A percentile compares a stretch with the other conserved stretches of the same genome.
Evolutionary conservation across 257 asterid species (phyloP).

Genomic region (Lavandula angustifolia): DNA sequence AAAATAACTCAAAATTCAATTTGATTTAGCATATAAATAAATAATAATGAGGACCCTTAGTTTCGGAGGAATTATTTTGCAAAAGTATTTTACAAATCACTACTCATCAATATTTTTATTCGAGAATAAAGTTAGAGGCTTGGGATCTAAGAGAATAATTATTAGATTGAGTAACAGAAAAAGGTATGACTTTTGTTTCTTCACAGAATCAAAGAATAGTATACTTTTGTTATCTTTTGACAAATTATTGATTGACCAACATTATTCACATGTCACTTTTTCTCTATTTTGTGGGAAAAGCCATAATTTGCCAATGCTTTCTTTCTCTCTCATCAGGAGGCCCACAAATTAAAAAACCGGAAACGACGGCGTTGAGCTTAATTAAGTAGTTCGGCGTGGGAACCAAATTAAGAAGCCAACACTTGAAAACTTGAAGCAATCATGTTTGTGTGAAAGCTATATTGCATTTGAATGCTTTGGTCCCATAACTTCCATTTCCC

Average conservation of each 20-base stretch:
- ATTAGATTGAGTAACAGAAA: neutral
- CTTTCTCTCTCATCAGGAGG: neutral
- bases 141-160: neutral
- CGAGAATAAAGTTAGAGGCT: neutral
- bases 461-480: neutral
- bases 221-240: slow-evolving; percentile 4
- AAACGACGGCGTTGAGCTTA: neutral
- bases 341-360: slow-evolving; percentile 3
- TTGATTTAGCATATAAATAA: too few species aligned
- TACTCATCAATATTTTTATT: too few species aligned
- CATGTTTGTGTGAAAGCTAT: neutral
- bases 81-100: too few species aligned
- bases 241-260: neutral
- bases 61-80: too few species aligned
- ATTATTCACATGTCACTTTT: slow-evolving; percentile 13
- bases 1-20: too few species aligned
- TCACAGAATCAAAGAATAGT: neutral
- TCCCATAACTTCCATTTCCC: neutral
- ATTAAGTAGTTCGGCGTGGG: neutral
- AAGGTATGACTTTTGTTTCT: neutral
- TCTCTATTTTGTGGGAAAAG: neutral
- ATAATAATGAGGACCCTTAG: too few species aligned
- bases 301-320: neutral
- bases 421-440: slow-evolving; percentile 11
- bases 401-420: slow-evolving; percentile 16